Percentiles rank a stretch among this genome's conserved stretches.
phyloP scores from a whole-genome alignment of 1,284 basidiomycete genomes.

The Lignosus rhinocerotis region DNA sequence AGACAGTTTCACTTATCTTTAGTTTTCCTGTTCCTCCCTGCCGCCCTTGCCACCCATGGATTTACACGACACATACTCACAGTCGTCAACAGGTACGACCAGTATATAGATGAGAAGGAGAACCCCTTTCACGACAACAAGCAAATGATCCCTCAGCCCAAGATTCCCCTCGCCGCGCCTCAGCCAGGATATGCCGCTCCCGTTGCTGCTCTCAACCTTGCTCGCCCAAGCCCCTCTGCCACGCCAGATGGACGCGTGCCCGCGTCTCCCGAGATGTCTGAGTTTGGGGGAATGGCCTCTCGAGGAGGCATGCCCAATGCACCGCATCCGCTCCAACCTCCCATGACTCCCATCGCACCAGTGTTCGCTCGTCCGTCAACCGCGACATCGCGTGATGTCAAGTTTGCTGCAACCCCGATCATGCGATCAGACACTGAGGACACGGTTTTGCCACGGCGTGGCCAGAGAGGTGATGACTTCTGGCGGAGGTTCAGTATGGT shows the following conservation, averaged over 20 bases:
- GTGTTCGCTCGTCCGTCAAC: slow-evolving; percentile 67
- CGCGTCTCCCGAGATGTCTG: slow-evolving; percentile 43
- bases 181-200: slow-evolving; percentile 72
- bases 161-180: slow-evolving; percentile 61
- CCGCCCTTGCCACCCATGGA: too few species aligned
- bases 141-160: slow-evolving; percentile 37
- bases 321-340: slow-evolving; percentile 74
- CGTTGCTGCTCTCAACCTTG: slow-evolving; percentile 59
- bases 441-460: slow-evolving; percentile 60
- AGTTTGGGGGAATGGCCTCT: slow-evolving; percentile 25
- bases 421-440: slow-evolving; percentile 71
- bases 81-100: slow-evolving; percentile 54
- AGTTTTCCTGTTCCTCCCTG: too few species aligned
- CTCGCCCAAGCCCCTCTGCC: slow-evolving; percentile 46
- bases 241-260: slow-evolving; percentile 36
- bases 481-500: slow-evolving; percentile 85
- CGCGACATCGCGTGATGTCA: slow-evolving; percentile 43
- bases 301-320: slow-evolving; percentile 38
- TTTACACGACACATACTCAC: slow-evolving; percentile 1
- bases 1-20: too few species aligned
- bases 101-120: slow-evolving; percentile 53
- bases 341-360: slow-evolving; percentile 75
- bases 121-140: slow-evolving; percentile 43
- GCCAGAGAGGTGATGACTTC: slow-evolving; percentile 77
- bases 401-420: slow-evolving; percentile 55